These are phyloP conservation scores for Seminavis robusta DNA, from an alignment of 108 stramenopile species.

Conservation along the genomic window DNA sequence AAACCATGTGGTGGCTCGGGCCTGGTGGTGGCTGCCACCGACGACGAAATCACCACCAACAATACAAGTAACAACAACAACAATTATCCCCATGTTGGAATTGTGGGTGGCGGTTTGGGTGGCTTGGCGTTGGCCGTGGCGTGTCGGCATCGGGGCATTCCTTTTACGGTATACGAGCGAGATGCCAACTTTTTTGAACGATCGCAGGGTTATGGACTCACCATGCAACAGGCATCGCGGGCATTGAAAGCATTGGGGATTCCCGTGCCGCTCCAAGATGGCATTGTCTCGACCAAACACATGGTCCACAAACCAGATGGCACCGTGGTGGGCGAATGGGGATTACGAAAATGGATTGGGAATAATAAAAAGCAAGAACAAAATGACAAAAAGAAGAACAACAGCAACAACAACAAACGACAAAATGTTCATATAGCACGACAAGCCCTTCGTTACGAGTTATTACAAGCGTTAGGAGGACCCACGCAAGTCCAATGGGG, in stretches of 20 bases:
- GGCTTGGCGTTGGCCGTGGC: conserved; percentile 82
- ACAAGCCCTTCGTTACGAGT: conserved; percentile 53
- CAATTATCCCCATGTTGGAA: conserved; percentile 38
- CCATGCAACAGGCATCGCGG: conserved; percentile 84
- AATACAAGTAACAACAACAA: neutral
- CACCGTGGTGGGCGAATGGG: conserved; percentile 79
- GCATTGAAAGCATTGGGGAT: conserved; percentile 67
- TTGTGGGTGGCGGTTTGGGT: conserved; percentile 83
- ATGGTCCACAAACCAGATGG: conserved; percentile 78
- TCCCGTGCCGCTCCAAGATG: conserved; percentile 22
- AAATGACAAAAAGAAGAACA: conserved; percentile 15
- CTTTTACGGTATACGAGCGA: conserved; percentile 70
- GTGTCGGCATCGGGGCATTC: conserved; percentile 70
- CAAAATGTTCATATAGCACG: conserved; percentile 86
- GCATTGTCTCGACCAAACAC: conserved; percentile 69
- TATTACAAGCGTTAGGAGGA: conserved; percentile 47
- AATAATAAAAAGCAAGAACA: conserved; percentile 31
- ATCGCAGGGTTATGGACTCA: conserved; percentile 80
- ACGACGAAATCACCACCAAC: neutral
- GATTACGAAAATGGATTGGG: conserved; percentile 74
- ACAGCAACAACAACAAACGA: conserved; percentile 28
- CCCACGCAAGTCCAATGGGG: conserved; percentile 47
- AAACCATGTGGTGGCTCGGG: neutral
- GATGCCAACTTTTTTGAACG: conserved; percentile 69
- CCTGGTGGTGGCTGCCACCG: neutral